These are phyloP conservation scores for Alternaria ventricosa DNA, from an alignment of 2,329 filamentous ascomycete genomes.

Conservation along the genomic window DNA sequence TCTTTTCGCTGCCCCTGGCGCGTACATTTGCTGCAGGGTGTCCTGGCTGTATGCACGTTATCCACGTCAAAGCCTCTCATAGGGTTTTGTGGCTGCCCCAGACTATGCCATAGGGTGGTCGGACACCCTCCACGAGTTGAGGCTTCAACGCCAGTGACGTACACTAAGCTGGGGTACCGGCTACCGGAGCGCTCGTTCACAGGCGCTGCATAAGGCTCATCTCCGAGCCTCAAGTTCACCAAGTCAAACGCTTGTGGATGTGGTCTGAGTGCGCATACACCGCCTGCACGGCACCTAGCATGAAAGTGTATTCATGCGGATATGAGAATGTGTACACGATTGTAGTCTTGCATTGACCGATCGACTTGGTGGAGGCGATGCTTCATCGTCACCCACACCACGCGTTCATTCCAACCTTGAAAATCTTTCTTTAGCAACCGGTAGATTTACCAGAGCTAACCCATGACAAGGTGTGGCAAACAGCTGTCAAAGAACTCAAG, in stretches of 20 bases:
- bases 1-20: slow-evolving; percentile 15
- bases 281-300: neutral
- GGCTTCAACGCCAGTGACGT: slow-evolving; percentile 30
- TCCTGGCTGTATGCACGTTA: slow-evolving; percentile 3
- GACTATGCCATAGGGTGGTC: slow-evolving; percentile 1
- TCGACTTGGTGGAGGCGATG: slow-evolving; percentile 4
- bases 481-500: slow-evolving; percentile 11
- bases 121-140: slow-evolving; percentile 3
- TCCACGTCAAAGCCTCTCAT: slow-evolving; percentile 9
- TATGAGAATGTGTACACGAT: neutral
- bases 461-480: slow-evolving; percentile 25
- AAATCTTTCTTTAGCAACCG: slow-evolving; percentile 17
- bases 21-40: slow-evolving; percentile 6
- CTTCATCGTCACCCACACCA: slow-evolving; percentile 1
- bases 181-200: slow-evolving; percentile 19
- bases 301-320: neutral
- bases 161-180: slow-evolving; percentile 16
- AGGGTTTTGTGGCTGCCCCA: neutral
- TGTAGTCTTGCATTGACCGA: neutral
- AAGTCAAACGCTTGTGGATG: slow-evolving; percentile 9
- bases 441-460: slow-evolving; percentile 1
- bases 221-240: slow-evolving; percentile 22
- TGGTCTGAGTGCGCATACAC: neutral
- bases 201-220: slow-evolving; percentile 35
- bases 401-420: neutral